phyloP scores from a whole-genome alignment of 2,329 filamentous ascomycete genomes.

The Balansia obtecta region DNA sequence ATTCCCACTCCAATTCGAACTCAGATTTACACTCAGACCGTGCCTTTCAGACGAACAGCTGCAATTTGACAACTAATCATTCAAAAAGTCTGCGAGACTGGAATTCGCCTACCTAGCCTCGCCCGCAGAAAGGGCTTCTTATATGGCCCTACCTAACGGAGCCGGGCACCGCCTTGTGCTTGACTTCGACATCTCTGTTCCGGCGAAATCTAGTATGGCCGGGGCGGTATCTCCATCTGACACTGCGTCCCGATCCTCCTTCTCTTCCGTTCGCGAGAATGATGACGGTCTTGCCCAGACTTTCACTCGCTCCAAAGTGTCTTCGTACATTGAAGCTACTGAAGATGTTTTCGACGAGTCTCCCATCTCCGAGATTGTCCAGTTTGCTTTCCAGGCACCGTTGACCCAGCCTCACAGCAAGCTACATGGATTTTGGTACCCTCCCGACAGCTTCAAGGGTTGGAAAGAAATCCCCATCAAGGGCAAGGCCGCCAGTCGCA shows the following conservation, averaged over 20 bases:
- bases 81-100: not conserved
- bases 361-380: constrained; percentile 28
- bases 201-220: constrained; percentile 25
- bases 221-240: constrained; percentile 25
- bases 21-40: not conserved
- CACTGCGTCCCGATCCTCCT: constrained; percentile 38
- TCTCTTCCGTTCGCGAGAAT: constrained; percentile 50
- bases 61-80: not conserved
- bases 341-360: constrained; percentile 42
- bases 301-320: constrained; percentile 51
- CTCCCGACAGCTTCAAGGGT: constrained; percentile 44
- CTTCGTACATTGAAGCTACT: constrained; percentile 38
- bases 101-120: not conserved
- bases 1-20: not conserved
- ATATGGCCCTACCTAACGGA: constrained; percentile 17
- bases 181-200: constrained; percentile 22
- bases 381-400: constrained; percentile 36
- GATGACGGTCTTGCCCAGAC: constrained; percentile 47
- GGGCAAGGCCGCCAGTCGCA: constrained; percentile 47
- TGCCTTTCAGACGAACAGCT: not conserved
- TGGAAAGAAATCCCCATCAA: constrained; percentile 51
- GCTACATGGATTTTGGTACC: constrained; percentile 46
- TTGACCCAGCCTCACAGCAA: constrained; percentile 42
- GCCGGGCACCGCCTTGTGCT: constrained; percentile 16
- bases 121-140: constrained; percentile 4